Base-by-base conservation (phyloP, 495 filamentous ascomycete species). In the Tetracladium marchalianum region DNA sequence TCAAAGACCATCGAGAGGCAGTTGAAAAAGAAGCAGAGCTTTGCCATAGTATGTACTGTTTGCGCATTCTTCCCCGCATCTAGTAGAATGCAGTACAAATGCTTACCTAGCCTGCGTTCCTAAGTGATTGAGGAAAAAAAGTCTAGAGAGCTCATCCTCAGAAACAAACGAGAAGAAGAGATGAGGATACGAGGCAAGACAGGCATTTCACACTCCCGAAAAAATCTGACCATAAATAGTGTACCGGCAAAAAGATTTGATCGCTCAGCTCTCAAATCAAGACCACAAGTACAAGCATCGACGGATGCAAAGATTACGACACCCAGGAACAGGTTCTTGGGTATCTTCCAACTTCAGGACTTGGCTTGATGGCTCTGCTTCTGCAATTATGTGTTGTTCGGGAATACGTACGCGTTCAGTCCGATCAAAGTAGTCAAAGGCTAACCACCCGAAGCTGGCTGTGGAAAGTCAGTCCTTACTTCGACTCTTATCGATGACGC, bases 1-100 rank as follows among this genome's bases (percentile, higher is more conserved):
- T 64, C 41, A 59, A 56, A 12, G 40, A 11, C 5, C 61, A 63
- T 41, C 44, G 46, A 34, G 45, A 60, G 35, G 50, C 47, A 13
- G 61, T 64, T 1, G 58, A 59, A 22, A 53, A 56, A 18, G 58
- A 63, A 43, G 64, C 57, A 16, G 33, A 43, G 6, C 12, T 56
- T 0, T 50, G 61, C 10, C 51, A 65, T 44, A 57, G 22, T 27
- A 27, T 27, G 22, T 27, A 27, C 3, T 3, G 7, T 27, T 27
- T 27, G 22, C 22, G 22, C 22, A 27, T 7, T 7, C 22, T 7
- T 3, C 22, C 22, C 3, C 22, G 22, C 7, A 27, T 3, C 22
- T 27, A 3, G 3, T 3, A 3, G 22, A 27, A 27, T 7, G 3
- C 3, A 3, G 7, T 27, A 7, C 22, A 27, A 27, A 27, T 27